These are phyloP conservation scores for Pharus latifolius DNA, from an alignment of 176 grass and related monocot genomes.

Conservation along the genomic window DNA sequence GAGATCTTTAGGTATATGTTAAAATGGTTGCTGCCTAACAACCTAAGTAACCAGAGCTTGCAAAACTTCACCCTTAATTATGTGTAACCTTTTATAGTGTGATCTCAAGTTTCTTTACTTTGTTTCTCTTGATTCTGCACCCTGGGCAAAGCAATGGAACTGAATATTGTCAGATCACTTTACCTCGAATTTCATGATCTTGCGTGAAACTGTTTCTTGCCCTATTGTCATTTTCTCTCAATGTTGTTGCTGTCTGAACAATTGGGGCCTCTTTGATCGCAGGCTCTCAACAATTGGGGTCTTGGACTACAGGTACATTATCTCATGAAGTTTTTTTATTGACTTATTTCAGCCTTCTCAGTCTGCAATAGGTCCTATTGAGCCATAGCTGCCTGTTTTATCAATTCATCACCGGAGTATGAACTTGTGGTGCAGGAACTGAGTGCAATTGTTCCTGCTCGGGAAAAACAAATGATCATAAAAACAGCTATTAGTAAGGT, in stretches of 20 bases:
- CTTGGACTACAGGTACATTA: conserved; percentile 87
- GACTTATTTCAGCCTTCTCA: conserved; percentile 1
- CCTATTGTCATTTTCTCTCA: background rate
- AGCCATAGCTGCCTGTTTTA: conserved; percentile 2
- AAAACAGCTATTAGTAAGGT: conserved; percentile 99
- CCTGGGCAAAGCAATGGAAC: background rate
- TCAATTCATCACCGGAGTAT: conserved; percentile 12
- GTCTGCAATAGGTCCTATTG: background rate
- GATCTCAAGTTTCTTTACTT: background rate
- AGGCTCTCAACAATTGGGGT: conserved; percentile 99
- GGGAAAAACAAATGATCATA: conserved; percentile 92
- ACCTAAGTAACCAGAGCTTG: background rate
- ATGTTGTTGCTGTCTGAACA: conserved; percentile 3
- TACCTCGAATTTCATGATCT: conserved; percentile 1
- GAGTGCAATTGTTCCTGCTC: conserved; percentile 83
- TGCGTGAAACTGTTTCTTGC: background rate
- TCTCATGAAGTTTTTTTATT: conserved; percentile 2
- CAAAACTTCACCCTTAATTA: background rate
- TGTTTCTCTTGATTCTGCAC: background rate
- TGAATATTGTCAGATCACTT: background rate
- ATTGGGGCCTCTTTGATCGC: background rate
- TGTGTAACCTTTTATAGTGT: background rate
- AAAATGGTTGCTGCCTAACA: background rate
- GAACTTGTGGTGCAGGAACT: conserved; percentile 72
- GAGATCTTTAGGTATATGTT: background rate